A percentile compares a stretch with the other conserved stretches of the same genome.
These are phyloP conservation scores for Mycena sanguinolenta DNA, from an alignment of 768 basidiomycete genomes.

Conservation along the genomic window DNA sequence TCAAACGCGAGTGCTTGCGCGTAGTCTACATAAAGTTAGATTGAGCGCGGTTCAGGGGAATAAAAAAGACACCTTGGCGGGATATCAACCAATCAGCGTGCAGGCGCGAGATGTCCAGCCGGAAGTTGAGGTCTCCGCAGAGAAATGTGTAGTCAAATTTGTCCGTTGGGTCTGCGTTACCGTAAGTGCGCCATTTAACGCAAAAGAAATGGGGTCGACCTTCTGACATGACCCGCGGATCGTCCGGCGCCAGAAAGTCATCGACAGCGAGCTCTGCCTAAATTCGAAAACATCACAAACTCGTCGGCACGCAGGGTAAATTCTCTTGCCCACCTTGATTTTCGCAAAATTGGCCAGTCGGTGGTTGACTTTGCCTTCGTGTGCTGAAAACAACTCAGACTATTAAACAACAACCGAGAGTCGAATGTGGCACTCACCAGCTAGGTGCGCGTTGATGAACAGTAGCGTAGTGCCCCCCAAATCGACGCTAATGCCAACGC, in stretches of 20 bases:
- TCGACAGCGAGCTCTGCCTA: constrained; percentile 85
- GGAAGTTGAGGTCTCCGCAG: constrained; percentile 93
- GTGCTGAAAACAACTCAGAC: constrained; percentile 58
- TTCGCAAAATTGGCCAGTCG: constrained; percentile 90
- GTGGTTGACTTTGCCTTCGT: constrained; percentile 80
- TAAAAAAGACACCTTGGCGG: constrained; percentile 68
- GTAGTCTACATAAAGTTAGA: constrained; percentile 69
- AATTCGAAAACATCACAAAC: constrained; percentile 11
- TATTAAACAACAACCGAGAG: not conserved
- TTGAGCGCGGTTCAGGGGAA: too few relatives aligned
- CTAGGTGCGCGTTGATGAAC: constrained; percentile 93
- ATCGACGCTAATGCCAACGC: constrained; percentile 90
- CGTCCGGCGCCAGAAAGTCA: constrained; percentile 75
- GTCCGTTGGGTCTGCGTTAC: constrained; percentile 78
- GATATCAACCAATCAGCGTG: constrained; percentile 97
- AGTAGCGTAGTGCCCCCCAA: constrained; percentile 81
- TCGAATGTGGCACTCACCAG: constrained; percentile 62
- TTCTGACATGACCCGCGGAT: constrained; percentile 78
- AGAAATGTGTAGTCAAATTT: constrained; percentile 91
- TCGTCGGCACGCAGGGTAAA: not conserved
- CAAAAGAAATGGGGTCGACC: constrained; percentile 53
- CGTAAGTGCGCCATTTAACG: constrained; percentile 23
- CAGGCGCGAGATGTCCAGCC: constrained; percentile 87
- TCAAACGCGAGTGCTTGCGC: constrained; percentile 91
- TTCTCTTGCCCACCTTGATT: constrained; percentile 75